A percentile compares a stretch with the other conserved stretches of the same genome.
Evolutionary conservation across 148 eudicot genomes (phyloP).

Genomic region (Rhododendron ovatum): DNA sequence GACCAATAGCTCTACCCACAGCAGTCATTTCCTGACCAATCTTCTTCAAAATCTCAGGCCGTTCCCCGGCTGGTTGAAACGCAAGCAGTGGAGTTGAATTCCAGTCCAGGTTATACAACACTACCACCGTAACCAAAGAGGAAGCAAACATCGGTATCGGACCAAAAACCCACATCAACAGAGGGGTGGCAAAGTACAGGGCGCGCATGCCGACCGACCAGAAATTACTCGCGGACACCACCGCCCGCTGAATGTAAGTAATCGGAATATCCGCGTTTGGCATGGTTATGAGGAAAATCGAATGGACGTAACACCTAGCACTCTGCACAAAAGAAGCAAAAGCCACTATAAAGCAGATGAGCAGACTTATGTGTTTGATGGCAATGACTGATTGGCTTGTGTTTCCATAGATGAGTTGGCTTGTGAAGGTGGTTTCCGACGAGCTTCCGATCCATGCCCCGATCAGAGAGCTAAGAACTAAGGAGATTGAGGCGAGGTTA

Average conservation of each 20-base stretch:
- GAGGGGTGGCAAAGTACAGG: slow-evolving; percentile 41
- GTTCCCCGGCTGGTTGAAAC: background rate
- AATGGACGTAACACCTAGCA: slow-evolving; percentile 43
- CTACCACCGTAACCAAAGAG: slow-evolving; percentile 34
- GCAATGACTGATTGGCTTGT: slow-evolving; percentile 46
- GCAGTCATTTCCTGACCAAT: slow-evolving; percentile 4
- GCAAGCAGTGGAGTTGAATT: slow-evolving; percentile 47
- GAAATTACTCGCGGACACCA: slow-evolving; percentile 30
- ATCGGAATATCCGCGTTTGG: slow-evolving; percentile 46
- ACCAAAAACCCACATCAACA: slow-evolving; percentile 79
- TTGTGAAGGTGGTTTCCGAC: slow-evolving; percentile 20
- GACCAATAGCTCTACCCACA: background rate
- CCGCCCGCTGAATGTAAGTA: slow-evolving; percentile 29
- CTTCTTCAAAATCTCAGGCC: background rate
- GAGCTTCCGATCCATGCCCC: slow-evolving; percentile 64
- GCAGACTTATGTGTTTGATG: slow-evolving; percentile 44
- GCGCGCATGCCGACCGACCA: slow-evolving; percentile 49
- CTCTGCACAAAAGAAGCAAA: slow-evolving; percentile 55
- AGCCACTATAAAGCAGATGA: slow-evolving; percentile 51
- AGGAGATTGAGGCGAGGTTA: slow-evolving; percentile 43
- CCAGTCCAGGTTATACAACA: slow-evolving; percentile 46
- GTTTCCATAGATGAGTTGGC: slow-evolving; percentile 49
- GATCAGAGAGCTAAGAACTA: slow-evolving; percentile 56
- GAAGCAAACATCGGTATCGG: slow-evolving; percentile 73
- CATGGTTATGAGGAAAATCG: slow-evolving; percentile 58